Evolutionary conservation across 2,329 filamentous ascomycete species (phyloP), one percentile per base, ranked within the genome.

Genomic region (Alternaria viburni): DNA sequence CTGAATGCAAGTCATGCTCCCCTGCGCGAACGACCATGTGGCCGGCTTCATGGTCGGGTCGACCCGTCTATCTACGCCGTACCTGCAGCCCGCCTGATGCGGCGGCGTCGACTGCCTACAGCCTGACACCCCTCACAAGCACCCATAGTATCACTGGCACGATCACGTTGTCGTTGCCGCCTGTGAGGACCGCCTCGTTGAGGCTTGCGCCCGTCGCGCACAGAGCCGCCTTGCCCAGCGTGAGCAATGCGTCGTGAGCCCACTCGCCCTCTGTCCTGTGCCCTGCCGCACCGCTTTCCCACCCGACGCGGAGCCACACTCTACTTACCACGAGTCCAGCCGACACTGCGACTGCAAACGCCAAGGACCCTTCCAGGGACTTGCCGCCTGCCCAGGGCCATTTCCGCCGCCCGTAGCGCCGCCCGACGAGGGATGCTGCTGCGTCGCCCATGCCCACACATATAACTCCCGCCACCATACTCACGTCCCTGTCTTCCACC

Each of bases 341-440:
- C 55, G 90, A 91, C 5, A 98, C 96, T 4, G 93, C 94, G 5
- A 83, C 80, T 1, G 90, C 91, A 80, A 99, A 98, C 1, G 96
- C 96, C 7, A 90, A 68, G 59, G 86, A 89, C 13, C 96, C 96
- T 80, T 99, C 95, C 2, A 99, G 85, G 67, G 93, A 97, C 85
- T 99, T 99, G 13, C 94, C 95, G 5, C 96, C 96, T 13, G 93
- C 92, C 96, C 96, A 99, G 23, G 94, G 86, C 96, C 96, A 99
- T 83, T 97, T 98, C 32, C 88, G 86, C 26, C 89, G 89, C 4
- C 96, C 96, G 77, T 90, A 97, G 17, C 95, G 89, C 32, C 96
- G 87, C 1, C 96, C 96, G 56, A 98, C 90, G 2, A 99, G 85
- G 13, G 92, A 96, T 1, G 96, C 96, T 0, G 95, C 96, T 0